Conservation (phyloP, 768 basidiomycete species). For the Lentinula raphanica region DNA sequence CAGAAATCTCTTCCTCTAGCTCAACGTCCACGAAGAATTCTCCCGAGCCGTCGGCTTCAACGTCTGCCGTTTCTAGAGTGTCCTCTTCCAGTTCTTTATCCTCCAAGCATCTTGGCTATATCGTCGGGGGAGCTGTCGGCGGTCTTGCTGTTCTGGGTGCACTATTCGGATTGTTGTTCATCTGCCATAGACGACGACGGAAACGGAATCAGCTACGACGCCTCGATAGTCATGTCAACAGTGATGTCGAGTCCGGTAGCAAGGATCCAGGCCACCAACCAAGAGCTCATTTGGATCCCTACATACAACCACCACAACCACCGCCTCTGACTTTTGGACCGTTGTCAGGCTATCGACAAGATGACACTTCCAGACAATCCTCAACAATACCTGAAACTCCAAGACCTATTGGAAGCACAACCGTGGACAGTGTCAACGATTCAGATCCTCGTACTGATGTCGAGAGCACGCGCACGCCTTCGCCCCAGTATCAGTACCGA, state of each 20-base stretch:
- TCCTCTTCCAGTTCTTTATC: background rate
- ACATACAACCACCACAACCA: background rate
- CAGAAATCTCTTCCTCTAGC: background rate
- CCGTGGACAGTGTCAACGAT: background rate
- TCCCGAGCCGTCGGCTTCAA: background rate
- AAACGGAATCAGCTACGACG: background rate
- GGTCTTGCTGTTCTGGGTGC: constrained; percentile 1
- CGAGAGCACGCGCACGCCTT: too few relatives aligned
- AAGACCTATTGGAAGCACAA: background rate
- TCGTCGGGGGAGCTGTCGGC: constrained; percentile 6
- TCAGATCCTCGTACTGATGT: background rate
- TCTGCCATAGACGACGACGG: background rate
- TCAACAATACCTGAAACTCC: background rate
- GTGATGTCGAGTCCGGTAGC: background rate
- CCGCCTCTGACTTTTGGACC: background rate
- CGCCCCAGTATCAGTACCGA: background rate
- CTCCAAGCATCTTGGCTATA: background rate
- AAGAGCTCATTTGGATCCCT: background rate
- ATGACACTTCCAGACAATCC: background rate
- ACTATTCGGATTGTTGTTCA: background rate
- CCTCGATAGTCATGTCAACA: background rate
- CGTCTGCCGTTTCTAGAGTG: background rate
- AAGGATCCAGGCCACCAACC: background rate
- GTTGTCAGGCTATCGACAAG: background rate
- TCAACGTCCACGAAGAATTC: background rate